These are phyloP conservation scores for Aspergillus steynii DNA, from an alignment of 495 filamentous ascomycete species.

Conservation along the genomic window DNA sequence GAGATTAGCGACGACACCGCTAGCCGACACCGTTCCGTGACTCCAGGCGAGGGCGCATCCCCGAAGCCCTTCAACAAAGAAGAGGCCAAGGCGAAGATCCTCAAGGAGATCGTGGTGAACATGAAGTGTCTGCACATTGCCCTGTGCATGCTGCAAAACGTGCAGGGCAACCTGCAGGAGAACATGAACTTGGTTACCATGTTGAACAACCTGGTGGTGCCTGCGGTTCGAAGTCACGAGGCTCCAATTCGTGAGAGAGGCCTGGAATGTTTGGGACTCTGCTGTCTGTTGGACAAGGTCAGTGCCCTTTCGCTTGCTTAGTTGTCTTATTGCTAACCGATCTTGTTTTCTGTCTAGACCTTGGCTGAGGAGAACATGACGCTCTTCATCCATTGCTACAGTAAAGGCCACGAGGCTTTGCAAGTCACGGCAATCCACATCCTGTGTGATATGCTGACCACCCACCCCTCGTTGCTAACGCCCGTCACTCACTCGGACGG, in stretches of 20 bases:
- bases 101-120: slow-evolving; percentile 91
- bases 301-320: slow-evolving; percentile 15
- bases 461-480: slow-evolving; percentile 75
- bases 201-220: slow-evolving; percentile 95
- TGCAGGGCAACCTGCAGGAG: slow-evolving; percentile 77
- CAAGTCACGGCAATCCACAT: slow-evolving; percentile 90
- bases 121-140: slow-evolving; percentile 98
- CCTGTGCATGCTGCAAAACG: slow-evolving; percentile 94
- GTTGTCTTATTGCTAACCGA: background rate
- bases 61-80: slow-evolving; percentile 61
- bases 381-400: slow-evolving; percentile 94
- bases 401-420: slow-evolving; percentile 83
- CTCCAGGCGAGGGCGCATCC: slow-evolving; percentile 42
- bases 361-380: slow-evolving; percentile 91
- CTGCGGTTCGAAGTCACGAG: slow-evolving; percentile 90
- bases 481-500: slow-evolving; percentile 41
- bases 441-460: slow-evolving; percentile 88
- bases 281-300: slow-evolving; percentile 84
- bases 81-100: slow-evolving; percentile 75
- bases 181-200: slow-evolving; percentile 88
- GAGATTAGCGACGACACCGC: slow-evolving; percentile 68
- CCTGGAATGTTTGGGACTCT: slow-evolving; percentile 84
- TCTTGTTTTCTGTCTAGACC: slow-evolving; percentile 43
- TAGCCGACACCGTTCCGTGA: slow-evolving; percentile 42
- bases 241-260: slow-evolving; percentile 90